These are phyloP conservation scores for Helichrysum umbraculigerum DNA, from an alignment of 129 eudicot species.

Conservation along the genomic window DNA sequence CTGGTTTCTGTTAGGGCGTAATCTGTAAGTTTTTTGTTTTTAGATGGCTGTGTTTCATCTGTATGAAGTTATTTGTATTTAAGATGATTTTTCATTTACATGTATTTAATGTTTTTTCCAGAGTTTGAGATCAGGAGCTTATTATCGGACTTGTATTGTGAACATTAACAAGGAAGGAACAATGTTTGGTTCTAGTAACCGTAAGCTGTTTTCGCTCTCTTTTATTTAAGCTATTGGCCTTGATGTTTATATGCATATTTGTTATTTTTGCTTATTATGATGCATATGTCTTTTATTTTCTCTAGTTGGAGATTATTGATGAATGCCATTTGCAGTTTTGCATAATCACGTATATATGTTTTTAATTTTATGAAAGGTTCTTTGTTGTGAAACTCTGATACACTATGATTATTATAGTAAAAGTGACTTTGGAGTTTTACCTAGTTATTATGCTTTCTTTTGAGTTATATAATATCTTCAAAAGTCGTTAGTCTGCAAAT, in stretches of 20 bases:
- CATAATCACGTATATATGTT: not conserved
- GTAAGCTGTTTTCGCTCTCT: conserved; percentile 18
- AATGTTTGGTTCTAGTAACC: conserved; percentile 32
- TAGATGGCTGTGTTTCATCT: conserved; percentile 8
- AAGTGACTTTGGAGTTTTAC: not conserved
- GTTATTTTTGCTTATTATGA: conserved; percentile 11
- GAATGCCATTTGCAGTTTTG: too few species aligned
- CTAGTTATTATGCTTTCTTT: not conserved
- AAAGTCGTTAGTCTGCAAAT: not conserved
- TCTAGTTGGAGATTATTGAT: too few species aligned
- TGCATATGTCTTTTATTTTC: not conserved
- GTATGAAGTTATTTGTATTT: conserved; percentile 17
- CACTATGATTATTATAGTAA: not conserved
- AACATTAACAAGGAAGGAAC: conserved; percentile 21
- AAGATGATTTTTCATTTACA: conserved; percentile 7
- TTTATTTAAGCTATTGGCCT: not conserved
- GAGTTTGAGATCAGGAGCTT: conserved; percentile 24
- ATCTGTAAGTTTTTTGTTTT: not conserved
- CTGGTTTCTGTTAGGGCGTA: conserved; percentile 12
- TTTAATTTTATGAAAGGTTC: too few species aligned
- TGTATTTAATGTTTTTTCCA: not conserved
- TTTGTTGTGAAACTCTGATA: not conserved
- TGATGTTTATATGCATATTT: conserved; percentile 1
- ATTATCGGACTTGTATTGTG: conserved; percentile 15
- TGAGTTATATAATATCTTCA: not conserved